Evolutionary conservation across 2,329 filamentous ascomycete species (phyloP).

Genomic region (Venturia aucupariae): DNA sequence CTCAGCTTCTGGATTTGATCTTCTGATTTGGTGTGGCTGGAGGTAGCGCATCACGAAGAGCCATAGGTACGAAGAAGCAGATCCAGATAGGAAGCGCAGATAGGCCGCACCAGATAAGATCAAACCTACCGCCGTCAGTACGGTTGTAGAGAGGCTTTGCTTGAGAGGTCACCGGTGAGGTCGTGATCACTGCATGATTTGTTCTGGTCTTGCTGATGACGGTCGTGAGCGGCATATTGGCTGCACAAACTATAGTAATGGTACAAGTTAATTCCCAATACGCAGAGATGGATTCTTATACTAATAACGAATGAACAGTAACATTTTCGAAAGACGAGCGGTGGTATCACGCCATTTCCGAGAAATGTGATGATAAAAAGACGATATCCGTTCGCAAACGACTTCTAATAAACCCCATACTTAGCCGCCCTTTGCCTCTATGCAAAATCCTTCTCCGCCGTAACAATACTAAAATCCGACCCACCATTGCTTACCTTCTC

Average conservation of each 20-base stretch:
- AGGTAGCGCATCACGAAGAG: neutral
- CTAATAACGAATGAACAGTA: no score
- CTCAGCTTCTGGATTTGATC: neutral
- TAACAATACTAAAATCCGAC: neutral
- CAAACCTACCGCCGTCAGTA: neutral
- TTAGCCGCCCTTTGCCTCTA: neutral
- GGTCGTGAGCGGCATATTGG: no score
- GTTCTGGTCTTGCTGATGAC: no score
- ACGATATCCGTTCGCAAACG: neutral
- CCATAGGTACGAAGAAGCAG: neutral
- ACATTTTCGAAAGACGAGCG: no score
- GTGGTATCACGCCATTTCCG: neutral
- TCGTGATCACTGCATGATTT: neutral
- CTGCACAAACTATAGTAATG: no score
- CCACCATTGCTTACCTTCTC: neutral
- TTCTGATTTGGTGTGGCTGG: neutral
- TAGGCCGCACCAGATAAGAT: neutral
- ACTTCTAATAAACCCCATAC: neutral
- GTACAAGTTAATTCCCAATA: no score
- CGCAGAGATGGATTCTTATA: no score
- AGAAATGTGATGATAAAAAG: neutral
- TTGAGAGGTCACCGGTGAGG: neutral
- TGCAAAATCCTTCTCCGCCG: neutral
- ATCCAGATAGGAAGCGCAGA: neutral
- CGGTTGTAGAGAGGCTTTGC: neutral